A percentile compares a stretch with the other conserved stretches of the same genome.
Evolutionary conservation across 768 basidiomycete species (phyloP).

Genomic region (Rhizopogon vinicolor): DNA sequence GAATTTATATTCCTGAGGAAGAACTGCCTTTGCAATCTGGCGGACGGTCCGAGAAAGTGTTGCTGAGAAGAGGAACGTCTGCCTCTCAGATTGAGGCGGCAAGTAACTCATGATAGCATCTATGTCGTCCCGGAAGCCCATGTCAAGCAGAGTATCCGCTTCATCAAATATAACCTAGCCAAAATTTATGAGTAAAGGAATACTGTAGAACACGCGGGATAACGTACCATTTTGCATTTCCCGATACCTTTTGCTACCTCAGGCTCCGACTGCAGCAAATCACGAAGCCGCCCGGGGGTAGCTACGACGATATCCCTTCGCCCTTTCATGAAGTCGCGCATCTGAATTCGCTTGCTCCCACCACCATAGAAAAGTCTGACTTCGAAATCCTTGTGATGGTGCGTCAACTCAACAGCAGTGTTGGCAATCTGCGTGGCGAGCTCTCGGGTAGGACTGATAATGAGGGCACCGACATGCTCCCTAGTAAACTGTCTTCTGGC

Average conservation of each 20-base stretch:
- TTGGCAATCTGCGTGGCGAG: conserved; percentile 86
- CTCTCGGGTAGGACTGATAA: conserved; percentile 90
- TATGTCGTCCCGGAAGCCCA: conserved; percentile 90
- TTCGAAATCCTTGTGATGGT: conserved; percentile 57
- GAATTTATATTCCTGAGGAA: conserved; percentile 60
- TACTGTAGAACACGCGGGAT: neutral
- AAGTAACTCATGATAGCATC: conserved; percentile 63
- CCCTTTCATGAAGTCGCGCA: conserved; percentile 59
- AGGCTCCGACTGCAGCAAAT: conserved; percentile 58
- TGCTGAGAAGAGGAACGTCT: conserved; percentile 90
- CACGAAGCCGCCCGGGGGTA: conserved; percentile 85
- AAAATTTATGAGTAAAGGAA: conserved; percentile 4
- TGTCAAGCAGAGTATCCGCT: conserved; percentile 85
- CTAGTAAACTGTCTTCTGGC: conserved; percentile 37
- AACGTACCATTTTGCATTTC: conserved; percentile 55
- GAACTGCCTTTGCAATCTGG: conserved; percentile 57
- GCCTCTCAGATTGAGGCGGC: conserved; percentile 61
- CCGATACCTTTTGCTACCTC: conserved; percentile 49
- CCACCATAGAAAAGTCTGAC: conserved; percentile 81
- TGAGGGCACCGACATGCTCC: conserved; percentile 59
- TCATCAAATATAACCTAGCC: conserved; percentile 84
- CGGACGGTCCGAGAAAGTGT: conserved; percentile 73
- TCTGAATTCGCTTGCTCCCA: conserved; percentile 55
- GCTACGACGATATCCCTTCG: conserved; percentile 81
- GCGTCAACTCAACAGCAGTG: conserved; percentile 66